Conservation (phyloP, 1,284 basidiomycete species). For the Leccinum huronense region DNA sequence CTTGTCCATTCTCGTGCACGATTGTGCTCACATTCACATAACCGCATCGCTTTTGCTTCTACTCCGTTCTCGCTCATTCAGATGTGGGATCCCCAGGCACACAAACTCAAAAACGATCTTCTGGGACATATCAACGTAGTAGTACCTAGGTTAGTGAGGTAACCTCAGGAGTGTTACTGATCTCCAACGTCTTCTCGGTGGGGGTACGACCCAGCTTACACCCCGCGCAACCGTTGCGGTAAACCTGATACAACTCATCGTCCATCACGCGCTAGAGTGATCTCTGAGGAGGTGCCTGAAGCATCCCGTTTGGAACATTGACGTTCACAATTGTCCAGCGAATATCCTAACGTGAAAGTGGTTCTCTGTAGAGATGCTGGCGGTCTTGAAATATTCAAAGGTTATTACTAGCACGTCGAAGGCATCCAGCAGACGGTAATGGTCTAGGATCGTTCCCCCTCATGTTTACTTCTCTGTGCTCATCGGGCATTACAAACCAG, state of each 20-base stretch:
- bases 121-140: too few relatives aligned
- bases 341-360: conserved; percentile 33
- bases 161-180: too few relatives aligned
- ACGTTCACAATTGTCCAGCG: conserved; percentile 15
- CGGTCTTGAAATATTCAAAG: conserved; percentile 34
- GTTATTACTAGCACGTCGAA: conserved; percentile 32
- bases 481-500: conserved; percentile 21
- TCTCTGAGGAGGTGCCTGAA: neutral
- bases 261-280: conserved; percentile 32
- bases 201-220: conserved; percentile 24
- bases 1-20: too few relatives aligned
- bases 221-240: conserved; percentile 28
- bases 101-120: too few relatives aligned
- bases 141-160: too few relatives aligned
- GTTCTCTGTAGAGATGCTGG: conserved; percentile 37
- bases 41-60: too few relatives aligned
- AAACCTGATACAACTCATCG: conserved; percentile 31
- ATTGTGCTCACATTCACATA: too few relatives aligned
- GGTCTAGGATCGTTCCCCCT: conserved; percentile 29
- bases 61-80: too few relatives aligned
- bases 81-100: too few relatives aligned
- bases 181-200: conserved; percentile 28
- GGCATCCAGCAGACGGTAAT: conserved; percentile 26
- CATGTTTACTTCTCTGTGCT: neutral
- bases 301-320: neutral